Evolutionary conservation across 371 early-diverging fungal genomes (phyloP), one percentile per base, ranked within the genome.

Genomic region (Parasitella parasitica): DNA sequence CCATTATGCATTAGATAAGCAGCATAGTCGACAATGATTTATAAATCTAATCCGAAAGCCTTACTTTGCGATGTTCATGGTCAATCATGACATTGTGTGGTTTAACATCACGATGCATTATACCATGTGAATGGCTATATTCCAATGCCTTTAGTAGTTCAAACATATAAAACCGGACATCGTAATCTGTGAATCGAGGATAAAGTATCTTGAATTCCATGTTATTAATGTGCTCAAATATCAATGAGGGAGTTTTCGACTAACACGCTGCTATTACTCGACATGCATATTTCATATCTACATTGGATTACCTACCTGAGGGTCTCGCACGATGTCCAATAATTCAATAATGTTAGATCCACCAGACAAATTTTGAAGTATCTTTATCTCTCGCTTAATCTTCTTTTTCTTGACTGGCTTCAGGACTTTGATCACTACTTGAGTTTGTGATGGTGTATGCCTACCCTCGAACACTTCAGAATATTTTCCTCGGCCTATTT

Each of bases 61-160:
- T 61, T 81, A 92, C 89, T 76, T 90, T 88, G 66, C 92, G 89
- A 75, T 91, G 89, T 66, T 91, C 91, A 67, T 97, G 97, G 75
- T 99, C 97, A 71, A 99, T 99, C 94, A 99, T 99, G 28, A 99
- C 97, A 71, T 99, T 99, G 73, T 98, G 98, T 26, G 99, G 99
- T 79, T 99, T 99, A 54, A 99, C 97, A 77, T 99, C 99, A 52
- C 99, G 89, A 78, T 99, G 99, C 95, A 99, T 97, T 74, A 99
- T 99, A 26, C 99, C 99, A 58, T 90, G 85, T 20, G 97, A 96
- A 71, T 99, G 99, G 67, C 95, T 92, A 67, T 92, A 98, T 61
- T 97, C 98, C 64, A 99, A 84, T 12, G 99, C 99, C 54, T 69
- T 96, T 35, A 99, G 82, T 62, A 99, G 84, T 81, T 99, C 95